Evolutionary conservation across 352 stramenopile genomes (phyloP), one percentile per base, ranked within the genome.

Genomic region (Aphanomyces stellatus): DNA sequence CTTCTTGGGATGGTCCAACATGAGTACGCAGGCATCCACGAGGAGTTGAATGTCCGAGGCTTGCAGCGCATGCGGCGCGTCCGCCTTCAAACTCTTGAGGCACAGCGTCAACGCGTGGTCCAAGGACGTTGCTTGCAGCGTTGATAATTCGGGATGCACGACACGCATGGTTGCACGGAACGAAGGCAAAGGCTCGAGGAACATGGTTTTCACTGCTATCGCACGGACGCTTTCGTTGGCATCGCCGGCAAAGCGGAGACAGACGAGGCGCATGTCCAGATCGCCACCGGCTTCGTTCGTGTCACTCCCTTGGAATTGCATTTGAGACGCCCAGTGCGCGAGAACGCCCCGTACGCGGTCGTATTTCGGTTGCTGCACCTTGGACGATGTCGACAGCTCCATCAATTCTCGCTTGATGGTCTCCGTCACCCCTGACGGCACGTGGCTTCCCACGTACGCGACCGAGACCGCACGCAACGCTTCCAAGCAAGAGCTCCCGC

Each of bases 321-420:
- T 62, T 25, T 77, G 74, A 42, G 67, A 72, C n/a, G 75, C 79
- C 85, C 85, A 93, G 10, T 71, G 64, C 30, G 77, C 85, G 51
- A 93, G 74, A 0, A 79, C 78, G 49, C 72, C 64, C 42, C 81
- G 79, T 6, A 93, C 80, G 4, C 85, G 82, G 25, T 73, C 70
- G 46, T 90, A 93, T 27, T 82, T 85, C 51, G 79, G 84, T 24
- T 48, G 72, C 10, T 56, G 31, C 4, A 93, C 60, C 33, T 85
- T 88, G 0, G 75, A 74, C 5, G 82, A 75, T 25, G 80, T 74
- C 5, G 89, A 67, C 40, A 93, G 56, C 6, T 71, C 78, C 22
- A 77, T 72, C 1, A 93, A 65, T 57, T 91, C 82, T 11, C 70
- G 59, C 8, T 71, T 71, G 17, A 93, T 73, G 27, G 76, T 88